These are phyloP conservation scores for Calocybe gambosa DNA, from an alignment of 1,284 basidiomycete genomes.

Conservation along the genomic window DNA sequence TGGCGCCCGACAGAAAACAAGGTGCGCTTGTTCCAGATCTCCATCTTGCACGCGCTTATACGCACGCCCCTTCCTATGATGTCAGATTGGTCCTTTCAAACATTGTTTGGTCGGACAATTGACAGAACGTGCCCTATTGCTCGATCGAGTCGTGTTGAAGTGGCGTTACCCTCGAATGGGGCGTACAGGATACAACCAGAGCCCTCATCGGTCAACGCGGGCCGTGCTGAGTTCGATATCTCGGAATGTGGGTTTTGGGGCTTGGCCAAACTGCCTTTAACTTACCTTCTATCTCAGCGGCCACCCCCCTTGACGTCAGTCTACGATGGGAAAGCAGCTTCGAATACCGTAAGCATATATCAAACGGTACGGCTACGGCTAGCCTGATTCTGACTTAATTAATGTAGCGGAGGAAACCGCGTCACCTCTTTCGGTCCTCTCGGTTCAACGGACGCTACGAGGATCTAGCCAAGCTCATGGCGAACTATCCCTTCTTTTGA, in stretches of 20 bases:
- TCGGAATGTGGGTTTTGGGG: conserved; percentile 32
- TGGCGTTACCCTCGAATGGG: conserved; percentile 38
- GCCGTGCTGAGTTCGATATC: conserved; percentile 44
- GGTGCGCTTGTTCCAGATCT: conserved; percentile 35
- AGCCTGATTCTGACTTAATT: background rate
- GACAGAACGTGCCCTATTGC: conserved; percentile 58
- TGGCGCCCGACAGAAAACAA: conserved; percentile 41
- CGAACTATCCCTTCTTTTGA: conserved; percentile 62
- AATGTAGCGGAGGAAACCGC: conserved; percentile 21
- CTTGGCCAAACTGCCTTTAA: background rate
- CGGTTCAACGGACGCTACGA: conserved; percentile 65
- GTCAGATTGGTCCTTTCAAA: conserved; percentile 75
- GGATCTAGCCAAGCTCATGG: conserved; percentile 78
- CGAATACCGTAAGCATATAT: conserved; percentile 45
- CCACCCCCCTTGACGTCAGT: conserved; percentile 44
- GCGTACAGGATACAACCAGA: conserved; percentile 47
- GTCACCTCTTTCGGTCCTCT: conserved; percentile 41
- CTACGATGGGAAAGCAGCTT: conserved; percentile 59
- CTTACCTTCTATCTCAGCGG: conserved; percentile 21
- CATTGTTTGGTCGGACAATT: conserved; percentile 66
- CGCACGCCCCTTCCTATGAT: background rate
- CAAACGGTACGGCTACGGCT: background rate
- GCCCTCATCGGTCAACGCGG: conserved; percentile 29
- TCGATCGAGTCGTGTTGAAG: conserved; percentile 42
- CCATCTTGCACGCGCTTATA: conserved; percentile 2